Conservation (phyloP, 306 rosid genomes). For the Heteromeles arbutifolia region DNA sequence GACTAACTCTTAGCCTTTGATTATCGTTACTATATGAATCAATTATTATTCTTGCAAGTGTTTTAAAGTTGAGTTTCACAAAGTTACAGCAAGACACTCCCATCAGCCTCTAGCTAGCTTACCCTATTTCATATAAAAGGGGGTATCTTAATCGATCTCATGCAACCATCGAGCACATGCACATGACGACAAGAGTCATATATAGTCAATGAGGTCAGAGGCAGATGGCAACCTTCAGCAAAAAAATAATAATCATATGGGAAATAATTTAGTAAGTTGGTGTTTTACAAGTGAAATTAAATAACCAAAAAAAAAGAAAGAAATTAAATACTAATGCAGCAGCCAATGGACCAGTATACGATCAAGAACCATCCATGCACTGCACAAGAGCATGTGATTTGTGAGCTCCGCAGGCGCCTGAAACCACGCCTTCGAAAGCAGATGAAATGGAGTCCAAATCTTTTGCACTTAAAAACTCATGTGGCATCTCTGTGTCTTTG, state of each 20-base stretch:
- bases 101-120: not conserved
- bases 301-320: not conserved
- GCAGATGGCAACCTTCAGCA: not conserved
- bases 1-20: not conserved
- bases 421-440: slow-evolving; percentile 12
- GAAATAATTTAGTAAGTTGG: not conserved
- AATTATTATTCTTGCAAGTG: not conserved
- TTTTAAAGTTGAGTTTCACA: not conserved
- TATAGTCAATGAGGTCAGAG: not conserved
- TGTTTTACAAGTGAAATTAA: not conserved
- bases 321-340: not conserved
- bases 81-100: not conserved
- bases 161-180: slow-evolving; percentile 27
- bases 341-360: not conserved
- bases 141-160: slow-evolving; percentile 7
- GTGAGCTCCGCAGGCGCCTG: not conserved
- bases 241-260: not conserved
- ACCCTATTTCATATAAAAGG: not conserved
- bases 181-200: slow-evolving; percentile 18
- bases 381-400: slow-evolving; percentile 3
- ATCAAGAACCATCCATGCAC: not conserved
- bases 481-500: too few relatives aligned
- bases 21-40: not conserved
- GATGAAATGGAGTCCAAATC: too few relatives aligned
- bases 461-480: too few relatives aligned